Percentiles rank a stretch among this genome's conserved stretches.
Conservation (phyloP, 129 eudicot genomes). For the Flaveria robusta region DNA sequence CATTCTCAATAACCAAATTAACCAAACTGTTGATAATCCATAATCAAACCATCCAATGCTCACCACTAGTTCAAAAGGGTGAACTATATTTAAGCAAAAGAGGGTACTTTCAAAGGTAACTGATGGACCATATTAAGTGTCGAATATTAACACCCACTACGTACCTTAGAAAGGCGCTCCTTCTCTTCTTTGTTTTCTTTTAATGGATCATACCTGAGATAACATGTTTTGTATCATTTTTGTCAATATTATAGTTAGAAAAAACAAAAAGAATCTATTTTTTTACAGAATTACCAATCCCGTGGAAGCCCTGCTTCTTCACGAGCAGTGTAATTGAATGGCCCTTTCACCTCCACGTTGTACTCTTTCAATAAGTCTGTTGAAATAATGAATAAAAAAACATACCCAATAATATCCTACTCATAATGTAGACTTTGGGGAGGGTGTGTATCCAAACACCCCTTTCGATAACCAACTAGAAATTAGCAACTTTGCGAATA, state of each 20-base stretch:
- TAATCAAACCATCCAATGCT: no score
- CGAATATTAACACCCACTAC: not conserved
- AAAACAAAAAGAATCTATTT: not conserved
- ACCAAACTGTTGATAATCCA: no score
- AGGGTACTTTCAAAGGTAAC: not conserved
- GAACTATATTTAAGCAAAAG: no score
- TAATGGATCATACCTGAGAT: conserved; percentile 72
- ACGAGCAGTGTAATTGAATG: conserved; percentile 79
- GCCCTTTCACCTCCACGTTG: conserved; percentile 84
- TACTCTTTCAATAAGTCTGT: conserved; percentile 76
- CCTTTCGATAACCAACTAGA: no score
- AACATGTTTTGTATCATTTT: conserved; percentile 14
- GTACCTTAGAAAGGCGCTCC: conserved; percentile 67
- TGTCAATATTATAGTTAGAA: not conserved
- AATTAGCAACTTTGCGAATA: no score
- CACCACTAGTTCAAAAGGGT: no score
- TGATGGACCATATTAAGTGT: not conserved
- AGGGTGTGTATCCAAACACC: no score
- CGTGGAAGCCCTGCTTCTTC: conserved; percentile 90
- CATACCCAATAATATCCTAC: no score
- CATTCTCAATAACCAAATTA: no score
- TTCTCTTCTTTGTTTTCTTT: conserved; percentile 33
- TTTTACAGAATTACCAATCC: conserved; percentile 64
- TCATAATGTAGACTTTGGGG: no score
- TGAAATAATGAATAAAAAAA: not conserved